These are phyloP conservation scores for Pisolithus tinctorius DNA, from an alignment of 768 basidiomycete species.

Conservation along the genomic window DNA sequence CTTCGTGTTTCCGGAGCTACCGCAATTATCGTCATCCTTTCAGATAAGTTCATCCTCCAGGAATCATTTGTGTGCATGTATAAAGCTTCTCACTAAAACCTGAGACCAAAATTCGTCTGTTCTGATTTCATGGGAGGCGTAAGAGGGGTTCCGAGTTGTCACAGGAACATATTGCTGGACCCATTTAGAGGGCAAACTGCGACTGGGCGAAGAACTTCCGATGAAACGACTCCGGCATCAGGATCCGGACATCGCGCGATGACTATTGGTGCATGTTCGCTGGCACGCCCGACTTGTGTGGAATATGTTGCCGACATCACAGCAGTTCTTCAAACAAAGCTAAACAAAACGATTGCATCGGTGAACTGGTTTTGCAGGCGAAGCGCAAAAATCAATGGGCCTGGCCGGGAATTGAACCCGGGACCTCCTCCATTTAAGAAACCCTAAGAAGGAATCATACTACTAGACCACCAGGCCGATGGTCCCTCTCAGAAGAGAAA, in stretches of 20 bases:
- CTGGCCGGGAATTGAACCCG: conserved; percentile 85
- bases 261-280: no score
- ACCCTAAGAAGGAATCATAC: conserved; percentile 63
- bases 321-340: no score
- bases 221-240: neutral
- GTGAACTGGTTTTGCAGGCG: neutral
- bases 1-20: no score
- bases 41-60: no score
- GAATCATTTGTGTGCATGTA: no score
- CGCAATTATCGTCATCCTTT: no score
- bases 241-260: no score
- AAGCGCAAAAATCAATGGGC: conserved; percentile 30
- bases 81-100: no score
- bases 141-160: neutral
- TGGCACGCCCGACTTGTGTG: no score
- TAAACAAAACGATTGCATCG: no score
- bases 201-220: neutral
- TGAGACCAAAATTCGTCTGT: neutral
- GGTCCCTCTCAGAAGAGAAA: neutral
- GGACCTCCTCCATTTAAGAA: conserved; percentile 58
- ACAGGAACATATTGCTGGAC: neutral
- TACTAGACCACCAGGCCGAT: conserved; percentile 54
- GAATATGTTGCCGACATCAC: no score
- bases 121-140: no score
- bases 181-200: neutral